Evolutionary conservation across 163 green algal species (phyloP).

Genomic region (Chlamydomonas reinhardtii): DNA sequence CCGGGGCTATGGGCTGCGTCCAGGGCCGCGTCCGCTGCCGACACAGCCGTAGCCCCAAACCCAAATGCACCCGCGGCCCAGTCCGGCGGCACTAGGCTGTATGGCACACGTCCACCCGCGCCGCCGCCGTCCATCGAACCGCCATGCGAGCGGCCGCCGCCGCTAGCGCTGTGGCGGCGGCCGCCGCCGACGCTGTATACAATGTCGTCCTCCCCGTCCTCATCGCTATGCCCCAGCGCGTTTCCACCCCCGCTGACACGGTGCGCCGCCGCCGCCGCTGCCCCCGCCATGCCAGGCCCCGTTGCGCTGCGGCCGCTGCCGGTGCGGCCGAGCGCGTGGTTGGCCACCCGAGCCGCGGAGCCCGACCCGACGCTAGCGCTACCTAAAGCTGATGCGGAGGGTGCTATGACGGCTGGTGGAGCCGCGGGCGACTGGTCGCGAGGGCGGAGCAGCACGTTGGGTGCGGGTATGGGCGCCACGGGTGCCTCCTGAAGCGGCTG

Average conservation of each 20-base stretch:
- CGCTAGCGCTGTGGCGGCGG: too few relatives aligned
- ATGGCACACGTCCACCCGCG: background rate
- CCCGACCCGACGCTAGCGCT: background rate
- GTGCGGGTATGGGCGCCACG: conserved; percentile 22
- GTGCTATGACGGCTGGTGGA: background rate
- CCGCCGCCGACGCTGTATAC: too few relatives aligned
- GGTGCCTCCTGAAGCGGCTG: conserved; percentile 24
- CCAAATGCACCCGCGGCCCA: background rate
- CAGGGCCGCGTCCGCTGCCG: too few relatives aligned
- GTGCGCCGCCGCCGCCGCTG: too few relatives aligned
- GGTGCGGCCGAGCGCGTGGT: too few relatives aligned
- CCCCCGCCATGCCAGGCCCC: too few relatives aligned
- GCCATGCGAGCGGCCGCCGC: background rate
- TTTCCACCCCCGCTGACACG: too few relatives aligned
- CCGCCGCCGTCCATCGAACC: background rate
- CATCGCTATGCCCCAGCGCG: too few relatives aligned
- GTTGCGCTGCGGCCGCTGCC: too few relatives aligned
- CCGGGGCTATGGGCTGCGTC: too few relatives aligned
- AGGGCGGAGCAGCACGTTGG: conserved; percentile 24
- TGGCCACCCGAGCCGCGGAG: background rate
- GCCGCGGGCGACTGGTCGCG: background rate
- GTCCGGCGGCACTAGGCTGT: conserved; percentile 10
- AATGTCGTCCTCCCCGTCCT: too few relatives aligned
- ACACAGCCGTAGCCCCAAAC: too few relatives aligned
- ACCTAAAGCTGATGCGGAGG: background rate